Evolutionary conservation across 768 basidiomycete genomes (phyloP), one percentile per base, ranked within the genome.

Genomic region (Omphalotus guepiniiformis): DNA sequence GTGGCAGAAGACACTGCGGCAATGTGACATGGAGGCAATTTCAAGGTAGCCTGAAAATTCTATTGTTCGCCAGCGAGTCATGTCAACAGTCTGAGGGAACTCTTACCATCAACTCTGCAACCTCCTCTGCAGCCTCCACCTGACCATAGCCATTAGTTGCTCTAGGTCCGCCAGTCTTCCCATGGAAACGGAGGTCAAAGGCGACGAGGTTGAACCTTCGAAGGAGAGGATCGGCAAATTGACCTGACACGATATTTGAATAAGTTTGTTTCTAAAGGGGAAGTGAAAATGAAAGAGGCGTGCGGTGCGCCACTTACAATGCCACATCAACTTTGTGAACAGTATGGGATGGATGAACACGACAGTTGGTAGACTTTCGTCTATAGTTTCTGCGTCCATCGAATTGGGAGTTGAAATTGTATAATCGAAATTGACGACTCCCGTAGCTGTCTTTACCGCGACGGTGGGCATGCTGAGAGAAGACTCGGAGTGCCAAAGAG

Each of bases 321-420:
- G 61, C 49, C 68, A 73, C 13, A 64, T 50, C 40, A 67, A 62
- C 23, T 63, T 56, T 12, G 58, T 53, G n/a, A 61, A 43, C 54
- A 65, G 72, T 26, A 61, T 61, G 13, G 67, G 61, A 49, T 73
- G 70, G 18, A 72, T 49, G 49, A 73, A 68, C 12, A 73, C 37
- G 32, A 72, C 59, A 6, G 61, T 66, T 11, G 70, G 72, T n/a
- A 71, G 42, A 12, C 54, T 58, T n/a, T 58, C 51, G 43, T 62
- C 61, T 21, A 73, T 68, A 18, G 53, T 36, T 16, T 57, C 53
- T 9, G 65, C 65, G 7, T 57, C 57, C 9, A 58, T 45, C 13
- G 51, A 59, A 12, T 56, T 62, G 11, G 72, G 71, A 0, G 71
- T 73, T 0, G 68, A 59, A 28, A 73, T 71, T n/a, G 58, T 58